Conservation (phyloP, 2,329 filamentous ascomycete species). For the Lasiodiplodia sp. region DNA sequence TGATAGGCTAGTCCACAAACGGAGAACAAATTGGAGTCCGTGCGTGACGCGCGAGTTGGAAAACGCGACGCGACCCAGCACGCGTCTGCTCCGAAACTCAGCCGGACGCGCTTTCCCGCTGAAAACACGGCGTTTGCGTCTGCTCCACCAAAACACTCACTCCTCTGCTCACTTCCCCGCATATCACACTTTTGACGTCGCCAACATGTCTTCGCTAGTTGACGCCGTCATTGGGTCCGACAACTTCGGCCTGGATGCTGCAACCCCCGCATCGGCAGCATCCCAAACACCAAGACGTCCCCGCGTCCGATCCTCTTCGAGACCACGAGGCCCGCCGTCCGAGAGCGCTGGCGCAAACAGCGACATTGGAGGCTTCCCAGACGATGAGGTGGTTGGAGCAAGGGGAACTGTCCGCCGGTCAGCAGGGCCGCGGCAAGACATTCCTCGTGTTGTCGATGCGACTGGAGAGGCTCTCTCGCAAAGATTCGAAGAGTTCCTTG, state of each 20-base stretch:
- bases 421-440: constrained; percentile 60
- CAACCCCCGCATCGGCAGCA: constrained; percentile 48
- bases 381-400: constrained; percentile 67
- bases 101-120: constrained; percentile 12
- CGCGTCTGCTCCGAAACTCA: constrained; percentile 19
- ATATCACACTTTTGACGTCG: background rate
- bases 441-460: constrained; percentile 77
- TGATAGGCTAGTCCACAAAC: constrained; percentile 1
- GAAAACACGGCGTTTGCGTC: constrained; percentile 20
- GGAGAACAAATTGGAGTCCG: background rate
- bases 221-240: constrained; percentile 60
- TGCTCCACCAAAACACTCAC: constrained; percentile 20
- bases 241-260: constrained; percentile 40
- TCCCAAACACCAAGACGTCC: constrained; percentile 45
- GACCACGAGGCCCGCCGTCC: constrained; percentile 61
- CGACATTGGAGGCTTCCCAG: constrained; percentile 66
- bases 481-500: constrained; percentile 81
- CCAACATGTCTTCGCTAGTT: constrained; percentile 59
- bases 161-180: background rate
- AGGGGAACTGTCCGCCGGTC: constrained; percentile 56
- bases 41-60: background rate
- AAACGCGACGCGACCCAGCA: constrained; percentile 16
- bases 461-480: constrained; percentile 77
- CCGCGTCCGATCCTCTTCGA: constrained; percentile 59
- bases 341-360: constrained; percentile 60